Percentiles rank a stretch among this genome's conserved stretches.
phyloP scores from a whole-genome alignment of 768 basidiomycete genomes.

The Chalciporus piperatus region DNA sequence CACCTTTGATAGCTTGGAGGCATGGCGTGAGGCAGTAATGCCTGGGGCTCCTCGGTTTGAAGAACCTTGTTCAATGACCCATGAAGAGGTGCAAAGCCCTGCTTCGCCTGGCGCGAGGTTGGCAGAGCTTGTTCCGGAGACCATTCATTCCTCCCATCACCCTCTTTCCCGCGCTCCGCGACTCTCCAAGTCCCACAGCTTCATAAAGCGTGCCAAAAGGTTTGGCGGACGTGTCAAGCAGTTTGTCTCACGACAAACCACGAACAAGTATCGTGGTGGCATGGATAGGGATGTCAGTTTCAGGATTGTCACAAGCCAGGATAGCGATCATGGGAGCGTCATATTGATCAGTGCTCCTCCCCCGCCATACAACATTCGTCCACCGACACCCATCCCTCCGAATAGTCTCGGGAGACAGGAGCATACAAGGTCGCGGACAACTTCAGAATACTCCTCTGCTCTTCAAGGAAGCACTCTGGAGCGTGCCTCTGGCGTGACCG shows the following conservation, averaged over 20 bases:
- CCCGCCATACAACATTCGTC: slow-evolving; percentile 21
- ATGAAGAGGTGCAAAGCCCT: slow-evolving; percentile 10
- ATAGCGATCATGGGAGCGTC: slow-evolving; percentile 31
- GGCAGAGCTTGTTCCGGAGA: slow-evolving; percentile 10
- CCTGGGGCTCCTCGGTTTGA: slow-evolving; percentile 18
- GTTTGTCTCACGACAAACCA: slow-evolving; percentile 17
- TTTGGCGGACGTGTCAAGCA: slow-evolving; percentile 30
- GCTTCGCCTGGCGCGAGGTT: neutral
- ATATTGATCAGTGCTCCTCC: slow-evolving; percentile 31
- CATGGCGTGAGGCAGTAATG: slow-evolving; percentile 27
- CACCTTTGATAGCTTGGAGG: slow-evolving; percentile 25
- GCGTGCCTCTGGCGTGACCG: slow-evolving; percentile 4
- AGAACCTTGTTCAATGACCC: slow-evolving; percentile 11
- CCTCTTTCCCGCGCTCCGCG: slow-evolving; percentile 1
- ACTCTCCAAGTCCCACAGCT: slow-evolving; percentile 11
- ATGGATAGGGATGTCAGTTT: slow-evolving; percentile 22
- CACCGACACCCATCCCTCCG: slow-evolving; percentile 3
- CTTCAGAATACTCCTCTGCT: slow-evolving; percentile 25
- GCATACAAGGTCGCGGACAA: slow-evolving; percentile 14
- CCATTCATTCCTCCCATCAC: slow-evolving; percentile 1
- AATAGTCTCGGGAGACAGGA: slow-evolving; percentile 4
- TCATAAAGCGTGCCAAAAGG: slow-evolving; percentile 27
- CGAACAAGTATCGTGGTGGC: slow-evolving; percentile 10
- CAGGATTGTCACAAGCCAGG: slow-evolving; percentile 20
- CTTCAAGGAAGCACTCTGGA: slow-evolving; percentile 14